Base-by-base conservation (phyloP, 495 filamentous ascomycete genomes). In the Neurospora tetrasperma region DNA sequence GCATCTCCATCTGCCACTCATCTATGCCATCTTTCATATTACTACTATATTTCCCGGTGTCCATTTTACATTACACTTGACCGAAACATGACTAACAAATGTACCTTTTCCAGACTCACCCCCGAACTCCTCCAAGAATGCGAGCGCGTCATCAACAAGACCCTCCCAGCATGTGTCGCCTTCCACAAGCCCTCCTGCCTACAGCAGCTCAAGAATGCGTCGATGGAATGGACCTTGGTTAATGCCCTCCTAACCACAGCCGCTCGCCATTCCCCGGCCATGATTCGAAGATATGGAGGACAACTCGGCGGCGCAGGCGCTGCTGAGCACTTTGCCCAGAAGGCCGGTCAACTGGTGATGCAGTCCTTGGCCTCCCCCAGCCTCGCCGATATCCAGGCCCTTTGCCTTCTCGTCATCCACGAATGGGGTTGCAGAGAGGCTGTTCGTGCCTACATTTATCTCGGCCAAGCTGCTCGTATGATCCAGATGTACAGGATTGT, bases 101-200 rank as follows among this genome's bases (percentile, higher is more conserved):
- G 4, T 7, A 27, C 38, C 10, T 69, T 31, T 42, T 72, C 73
- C 75, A 86, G 85, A 75, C 80, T 86, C 59, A 84, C 81, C 42
- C 83, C 84, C 69, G 85, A 86, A 76, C 75, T 84, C 62, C 76
- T 85, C 72, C 78, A 78, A 71, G 85, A 86, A 79, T 85, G 83
- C 78, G 85, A 86, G 76, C 82, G 83, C 62, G 83, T 86, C 72
- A 83, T 86, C 72, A 79, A 76, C 74, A 86, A 85, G 76, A 85
- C 84, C 16, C 78, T 86, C 69, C 85, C 85, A 68, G 84, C 85
- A 75, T 86, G 83, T 73, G 82, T 86, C 46, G 85, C 84, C 66
- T 86, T 86, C 76, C 85, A 86, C 79, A 86, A 86, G 77, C 84
- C 85, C 66, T 84, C 85, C 7, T 85, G 85, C 71, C 71, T 86